These are phyloP conservation scores for Pyrus bretschneideri DNA, from an alignment of 306 rosid species.

Conservation along the genomic window DNA sequence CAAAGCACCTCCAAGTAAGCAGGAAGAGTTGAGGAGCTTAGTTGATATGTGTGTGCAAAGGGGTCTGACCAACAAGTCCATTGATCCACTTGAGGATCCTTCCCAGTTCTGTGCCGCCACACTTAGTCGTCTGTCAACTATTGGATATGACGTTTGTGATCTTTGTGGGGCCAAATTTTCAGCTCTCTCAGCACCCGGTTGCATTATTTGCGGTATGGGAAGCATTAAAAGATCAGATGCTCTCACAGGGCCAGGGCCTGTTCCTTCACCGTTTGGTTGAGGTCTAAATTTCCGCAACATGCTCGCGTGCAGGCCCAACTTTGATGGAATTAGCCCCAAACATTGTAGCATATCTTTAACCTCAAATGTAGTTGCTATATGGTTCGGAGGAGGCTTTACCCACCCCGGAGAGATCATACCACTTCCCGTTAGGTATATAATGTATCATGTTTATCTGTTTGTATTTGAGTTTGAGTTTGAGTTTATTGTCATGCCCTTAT, in stretches of 20 bases:
- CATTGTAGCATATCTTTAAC: not conserved
- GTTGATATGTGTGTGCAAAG: slow-evolving; percentile 84
- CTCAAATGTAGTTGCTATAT: not conserved
- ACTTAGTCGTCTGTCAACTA: slow-evolving; percentile 86
- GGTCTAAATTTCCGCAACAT: not conserved
- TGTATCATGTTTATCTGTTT: slow-evolving; percentile 3
- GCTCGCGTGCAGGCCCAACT: not conserved
- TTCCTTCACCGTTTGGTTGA: slow-evolving; percentile 94
- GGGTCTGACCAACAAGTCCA: slow-evolving; percentile 85
- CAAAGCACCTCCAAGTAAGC: slow-evolving; percentile 88
- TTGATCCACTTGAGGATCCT: slow-evolving; percentile 92
- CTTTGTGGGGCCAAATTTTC: slow-evolving; percentile 96
- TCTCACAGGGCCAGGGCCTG: slow-evolving; percentile 73
- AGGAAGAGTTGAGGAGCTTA: slow-evolving; percentile 85
- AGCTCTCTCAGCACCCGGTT: slow-evolving; percentile 73
- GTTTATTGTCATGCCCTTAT: not conserved
- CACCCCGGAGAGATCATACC: not conserved
- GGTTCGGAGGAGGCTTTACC: not conserved
- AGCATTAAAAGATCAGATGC: slow-evolving; percentile 91
- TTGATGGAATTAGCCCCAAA: not conserved
- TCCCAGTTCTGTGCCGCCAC: slow-evolving; percentile 92
- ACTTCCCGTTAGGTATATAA: not conserved
- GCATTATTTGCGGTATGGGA: slow-evolving; percentile 97
- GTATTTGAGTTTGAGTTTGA: slow-evolving; percentile 8
- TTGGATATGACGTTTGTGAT: slow-evolving; percentile 97